A percentile compares a stretch with the other conserved stretches of the same genome.
Conservation (phyloP, 495 filamentous ascomycete species). For the Penicillium riverlandense region DNA sequence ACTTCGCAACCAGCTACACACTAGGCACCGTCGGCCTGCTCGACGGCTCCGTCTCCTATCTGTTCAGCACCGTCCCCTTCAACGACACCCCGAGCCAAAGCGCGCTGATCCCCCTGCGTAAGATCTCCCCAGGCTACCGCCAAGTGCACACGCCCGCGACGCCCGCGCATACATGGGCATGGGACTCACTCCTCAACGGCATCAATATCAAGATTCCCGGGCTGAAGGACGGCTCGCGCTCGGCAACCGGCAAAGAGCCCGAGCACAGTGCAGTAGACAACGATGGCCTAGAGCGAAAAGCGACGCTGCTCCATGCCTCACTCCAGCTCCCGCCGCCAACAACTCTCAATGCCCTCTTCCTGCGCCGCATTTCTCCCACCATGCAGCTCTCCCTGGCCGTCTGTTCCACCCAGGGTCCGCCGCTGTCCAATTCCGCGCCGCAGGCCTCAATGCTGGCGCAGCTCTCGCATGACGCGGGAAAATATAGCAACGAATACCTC, state of each 20-base stretch:
- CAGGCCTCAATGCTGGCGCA: slow-evolving; percentile 57
- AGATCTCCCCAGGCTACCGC: slow-evolving; percentile 62
- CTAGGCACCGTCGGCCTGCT: slow-evolving; percentile 78
- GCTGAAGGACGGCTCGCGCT: slow-evolving; percentile 2
- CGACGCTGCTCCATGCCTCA: slow-evolving; percentile 78
- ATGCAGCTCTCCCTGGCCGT: slow-evolving; percentile 73
- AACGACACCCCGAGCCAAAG: slow-evolving; percentile 47
- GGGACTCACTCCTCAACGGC: slow-evolving; percentile 25
- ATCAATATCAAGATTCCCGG: slow-evolving; percentile 15
- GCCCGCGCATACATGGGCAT: slow-evolving; percentile 26
- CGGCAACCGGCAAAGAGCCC: neutral
- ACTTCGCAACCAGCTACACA: slow-evolving; percentile 88
- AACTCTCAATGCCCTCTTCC: slow-evolving; percentile 78
- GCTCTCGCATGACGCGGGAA: slow-evolving; percentile 79
- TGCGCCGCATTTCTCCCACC: slow-evolving; percentile 72
- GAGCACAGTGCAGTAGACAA: slow-evolving; percentile 2
- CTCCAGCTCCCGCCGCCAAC: slow-evolving; percentile 74
- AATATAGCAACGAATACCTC: slow-evolving; percentile 83
- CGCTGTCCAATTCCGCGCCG: slow-evolving; percentile 36
- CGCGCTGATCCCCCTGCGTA: slow-evolving; percentile 51
- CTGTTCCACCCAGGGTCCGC: slow-evolving; percentile 61
- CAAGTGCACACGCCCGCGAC: slow-evolving; percentile 46
- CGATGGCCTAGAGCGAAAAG: slow-evolving; percentile 29
- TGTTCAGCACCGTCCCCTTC: slow-evolving; percentile 77
- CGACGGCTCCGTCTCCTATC: slow-evolving; percentile 85